Conservation (phyloP, 2,329 filamentous ascomycete species). For the Alternaria triticimaculans region DNA sequence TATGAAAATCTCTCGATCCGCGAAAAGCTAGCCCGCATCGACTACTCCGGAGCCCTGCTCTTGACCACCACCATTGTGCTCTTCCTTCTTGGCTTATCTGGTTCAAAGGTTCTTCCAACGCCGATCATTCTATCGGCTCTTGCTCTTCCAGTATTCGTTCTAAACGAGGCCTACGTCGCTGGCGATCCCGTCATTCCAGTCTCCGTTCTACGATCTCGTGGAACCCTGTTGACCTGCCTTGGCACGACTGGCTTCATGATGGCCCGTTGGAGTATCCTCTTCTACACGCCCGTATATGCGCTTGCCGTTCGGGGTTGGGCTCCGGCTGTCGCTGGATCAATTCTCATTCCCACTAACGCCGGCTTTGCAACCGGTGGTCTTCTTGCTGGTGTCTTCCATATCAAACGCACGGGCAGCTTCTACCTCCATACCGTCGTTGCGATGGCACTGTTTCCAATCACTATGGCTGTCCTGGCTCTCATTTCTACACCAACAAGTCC, state of each 20-base stretch:
- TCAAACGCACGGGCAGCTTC: conserved; percentile 75
- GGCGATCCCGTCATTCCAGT: conserved; percentile 78
- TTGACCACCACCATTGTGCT: conserved; percentile 65
- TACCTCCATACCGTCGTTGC: conserved; percentile 69
- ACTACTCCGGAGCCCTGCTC: conserved; percentile 74
- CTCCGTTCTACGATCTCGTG: conserved; percentile 70
- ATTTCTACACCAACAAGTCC: conserved; percentile 62
- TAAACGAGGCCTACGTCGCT: conserved; percentile 69
- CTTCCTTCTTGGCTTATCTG: conserved; percentile 73
- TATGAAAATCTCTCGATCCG: conserved; percentile 48
- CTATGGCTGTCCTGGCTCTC: conserved; percentile 63
- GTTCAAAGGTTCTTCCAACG: conserved; percentile 64
- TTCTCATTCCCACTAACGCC: conserved; percentile 80
- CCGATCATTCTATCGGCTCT: conserved; percentile 67
- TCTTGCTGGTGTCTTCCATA: conserved; percentile 75
- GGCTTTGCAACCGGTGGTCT: conserved; percentile 80
- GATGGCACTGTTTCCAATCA: conserved; percentile 67
- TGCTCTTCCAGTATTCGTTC: conserved; percentile 59
- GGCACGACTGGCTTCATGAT: conserved; percentile 81
- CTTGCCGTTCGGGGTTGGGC: conserved; percentile 75
- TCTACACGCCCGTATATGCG: conserved; percentile 81
- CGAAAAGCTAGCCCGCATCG: conserved; percentile 69
- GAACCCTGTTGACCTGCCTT: conserved; percentile 74
- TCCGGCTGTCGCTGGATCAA: conserved; percentile 73
- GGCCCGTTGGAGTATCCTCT: conserved; percentile 79